Conservation (phyloP, 805 yeast species). For the Yarrowia sp. region DNA sequence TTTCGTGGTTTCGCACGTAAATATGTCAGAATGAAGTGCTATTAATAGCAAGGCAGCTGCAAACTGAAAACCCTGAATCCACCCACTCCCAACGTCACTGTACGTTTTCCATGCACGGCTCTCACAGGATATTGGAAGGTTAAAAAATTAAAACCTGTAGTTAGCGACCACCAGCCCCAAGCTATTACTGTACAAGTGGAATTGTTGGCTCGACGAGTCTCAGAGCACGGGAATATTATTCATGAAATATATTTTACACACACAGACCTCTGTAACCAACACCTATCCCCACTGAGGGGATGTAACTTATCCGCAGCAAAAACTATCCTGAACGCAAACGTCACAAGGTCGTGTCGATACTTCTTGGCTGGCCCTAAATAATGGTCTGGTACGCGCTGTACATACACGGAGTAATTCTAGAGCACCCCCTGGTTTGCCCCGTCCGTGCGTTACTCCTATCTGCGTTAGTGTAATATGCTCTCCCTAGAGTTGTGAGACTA, state of each 20-base stretch:
- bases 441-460: not conserved
- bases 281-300: no score
- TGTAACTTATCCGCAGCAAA: no score
- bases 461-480: no score
- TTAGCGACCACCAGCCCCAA: not conserved
- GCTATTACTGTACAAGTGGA: no score
- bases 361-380: not conserved
- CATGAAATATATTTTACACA: no score
- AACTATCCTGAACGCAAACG: no score
- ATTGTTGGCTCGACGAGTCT: no score
- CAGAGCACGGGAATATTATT: no score
- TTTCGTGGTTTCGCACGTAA: slow-evolving; percentile 13
- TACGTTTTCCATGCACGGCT: slow-evolving; percentile 6
- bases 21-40: slow-evolving; percentile 15
- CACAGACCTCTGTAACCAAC: no score
- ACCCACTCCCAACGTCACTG: slow-evolving; percentile 19
- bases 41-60: slow-evolving; percentile 26
- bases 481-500: no score
- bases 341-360: not conserved
- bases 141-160: not conserved
- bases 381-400: no score
- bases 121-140: slow-evolving; percentile 18
- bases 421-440: not conserved
- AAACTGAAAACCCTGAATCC: slow-evolving; percentile 21
- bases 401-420: not conserved